Evolutionary conservation across 1,284 basidiomycete species (phyloP).

Genomic region (Mycena sp.): DNA sequence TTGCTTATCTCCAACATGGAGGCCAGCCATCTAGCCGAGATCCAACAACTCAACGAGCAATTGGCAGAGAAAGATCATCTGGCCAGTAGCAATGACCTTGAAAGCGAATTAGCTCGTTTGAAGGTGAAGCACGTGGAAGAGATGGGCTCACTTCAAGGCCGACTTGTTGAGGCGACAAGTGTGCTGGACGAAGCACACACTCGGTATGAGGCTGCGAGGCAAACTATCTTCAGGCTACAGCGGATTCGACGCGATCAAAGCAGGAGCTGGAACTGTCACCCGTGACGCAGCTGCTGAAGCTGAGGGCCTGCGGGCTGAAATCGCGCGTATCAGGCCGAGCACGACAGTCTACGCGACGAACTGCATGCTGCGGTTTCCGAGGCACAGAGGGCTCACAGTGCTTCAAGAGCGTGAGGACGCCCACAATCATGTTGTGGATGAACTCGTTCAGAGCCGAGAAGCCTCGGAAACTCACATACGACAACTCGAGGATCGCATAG

Average conservation of each 20-base stretch:
- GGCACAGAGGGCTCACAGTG: slow-evolving; percentile 32
- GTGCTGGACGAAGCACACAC: slow-evolving; percentile 47
- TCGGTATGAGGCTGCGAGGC: slow-evolving; percentile 39
- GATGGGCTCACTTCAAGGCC: slow-evolving; percentile 46
- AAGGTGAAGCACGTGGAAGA: slow-evolving; percentile 51
- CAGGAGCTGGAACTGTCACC: slow-evolving; percentile 40
- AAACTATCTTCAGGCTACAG: slow-evolving; percentile 35
- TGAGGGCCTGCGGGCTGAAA: slow-evolving; percentile 31
- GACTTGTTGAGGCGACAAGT: slow-evolving; percentile 43
- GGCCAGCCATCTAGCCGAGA: slow-evolving; percentile 12
- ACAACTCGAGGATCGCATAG: slow-evolving; percentile 40
- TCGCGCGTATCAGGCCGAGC: slow-evolving; percentile 33
- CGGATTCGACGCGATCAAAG: slow-evolving; percentile 30
- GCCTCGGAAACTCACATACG: slow-evolving; percentile 38
- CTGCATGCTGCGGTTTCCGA: slow-evolving; percentile 37
- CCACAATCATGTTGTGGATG: slow-evolving; percentile 38
- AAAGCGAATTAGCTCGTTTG: slow-evolving; percentile 45
- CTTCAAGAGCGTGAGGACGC: slow-evolving; percentile 40
- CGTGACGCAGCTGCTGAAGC: slow-evolving; percentile 11
- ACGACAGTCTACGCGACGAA: slow-evolving; percentile 38
- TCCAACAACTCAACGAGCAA: slow-evolving; percentile 15
- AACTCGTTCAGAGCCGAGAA: slow-evolving; percentile 40
- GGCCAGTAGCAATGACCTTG: slow-evolving; percentile 34
- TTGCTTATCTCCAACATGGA: slow-evolving; percentile 28
- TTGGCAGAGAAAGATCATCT: slow-evolving; percentile 25